These are phyloP conservation scores for Berkeleyomyces rouxiae DNA, from an alignment of 2,329 filamentous ascomycete species.

Conservation along the genomic window DNA sequence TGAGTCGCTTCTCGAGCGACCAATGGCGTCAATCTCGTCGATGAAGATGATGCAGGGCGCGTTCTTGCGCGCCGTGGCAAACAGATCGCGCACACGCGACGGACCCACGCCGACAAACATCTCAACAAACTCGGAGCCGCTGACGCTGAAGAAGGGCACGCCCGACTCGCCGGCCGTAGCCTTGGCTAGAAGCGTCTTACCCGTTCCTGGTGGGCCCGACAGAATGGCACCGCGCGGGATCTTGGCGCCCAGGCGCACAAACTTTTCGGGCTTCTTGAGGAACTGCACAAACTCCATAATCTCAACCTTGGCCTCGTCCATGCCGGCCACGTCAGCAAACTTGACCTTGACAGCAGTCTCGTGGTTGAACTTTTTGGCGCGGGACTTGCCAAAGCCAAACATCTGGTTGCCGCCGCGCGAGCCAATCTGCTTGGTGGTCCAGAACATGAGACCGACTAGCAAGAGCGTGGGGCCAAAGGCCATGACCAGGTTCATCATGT, in stretches of 20 bases:
- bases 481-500: conserved; percentile 51
- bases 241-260: conserved; percentile 88
- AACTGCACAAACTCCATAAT: conserved; percentile 99
- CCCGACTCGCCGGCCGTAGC: conserved; percentile 93
- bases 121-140: conserved; percentile 96
- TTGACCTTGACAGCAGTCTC: conserved; percentile 94
- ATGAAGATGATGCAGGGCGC: conserved; percentile 99
- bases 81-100: conserved; percentile 85
- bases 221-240: conserved; percentile 94
- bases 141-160: conserved; percentile 96
- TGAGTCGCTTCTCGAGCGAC: conserved; percentile 70
- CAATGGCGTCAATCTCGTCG: conserved; percentile 96
- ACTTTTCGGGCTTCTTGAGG: conserved; percentile 80
- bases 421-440: conserved; percentile 58
- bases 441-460: conserved; percentile 69
- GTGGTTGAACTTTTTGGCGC: conserved; percentile 94
- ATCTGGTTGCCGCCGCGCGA: conserved; percentile 58
- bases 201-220: conserved; percentile 92
- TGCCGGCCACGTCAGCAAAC: conserved; percentile 88
- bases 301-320: conserved; percentile 95
- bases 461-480: conserved; percentile 75
- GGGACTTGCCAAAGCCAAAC: conserved; percentile 91
- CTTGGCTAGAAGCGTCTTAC: conserved; percentile 94
- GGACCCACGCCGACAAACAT: conserved; percentile 99
- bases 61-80: conserved; percentile 86